Conservation (phyloP, 2,329 filamentous ascomycete genomes). For the Pleomassaria siparia region DNA sequence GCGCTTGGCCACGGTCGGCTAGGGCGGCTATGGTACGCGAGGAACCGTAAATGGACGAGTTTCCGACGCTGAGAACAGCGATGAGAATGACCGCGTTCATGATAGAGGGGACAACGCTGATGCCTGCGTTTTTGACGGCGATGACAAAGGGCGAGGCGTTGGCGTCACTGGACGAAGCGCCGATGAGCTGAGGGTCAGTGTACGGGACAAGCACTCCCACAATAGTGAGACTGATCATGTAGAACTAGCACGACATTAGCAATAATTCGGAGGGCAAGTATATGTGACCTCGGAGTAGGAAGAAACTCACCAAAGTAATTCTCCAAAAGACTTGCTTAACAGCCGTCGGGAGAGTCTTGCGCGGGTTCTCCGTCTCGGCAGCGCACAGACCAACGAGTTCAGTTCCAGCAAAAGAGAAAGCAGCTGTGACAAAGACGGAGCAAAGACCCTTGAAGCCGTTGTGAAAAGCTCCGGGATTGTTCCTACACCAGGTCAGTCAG, state of each 20-base stretch:
- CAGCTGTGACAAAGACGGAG: constrained; percentile 71
- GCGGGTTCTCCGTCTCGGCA: constrained; percentile 73
- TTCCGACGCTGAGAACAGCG: constrained; percentile 82
- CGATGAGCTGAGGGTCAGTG: constrained; percentile 63
- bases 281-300: background rate
- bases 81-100: constrained; percentile 91
- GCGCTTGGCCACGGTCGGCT: constrained; percentile 68
- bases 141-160: constrained; percentile 87
- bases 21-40: constrained; percentile 84
- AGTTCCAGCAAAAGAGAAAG: constrained; percentile 72
- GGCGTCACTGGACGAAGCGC: constrained; percentile 60
- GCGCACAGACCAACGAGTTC: constrained; percentile 76
- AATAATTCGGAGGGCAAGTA: background rate
- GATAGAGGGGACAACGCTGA: constrained; percentile 73
- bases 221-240: constrained; percentile 74
- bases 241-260: constrained; percentile 58
- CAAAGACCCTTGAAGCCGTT: constrained; percentile 77
- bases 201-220: constrained; percentile 80
- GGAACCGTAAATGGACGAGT: constrained; percentile 84
- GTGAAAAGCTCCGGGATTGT: constrained; percentile 73
- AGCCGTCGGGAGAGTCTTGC: constrained; percentile 79
- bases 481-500: constrained; percentile 21
- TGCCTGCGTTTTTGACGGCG: constrained; percentile 78
- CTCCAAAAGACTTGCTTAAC: constrained; percentile 94
- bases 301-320: constrained; percentile 64